Base-by-base conservation (phyloP, 768 basidiomycete genomes). In the Mycena rosella region DNA sequence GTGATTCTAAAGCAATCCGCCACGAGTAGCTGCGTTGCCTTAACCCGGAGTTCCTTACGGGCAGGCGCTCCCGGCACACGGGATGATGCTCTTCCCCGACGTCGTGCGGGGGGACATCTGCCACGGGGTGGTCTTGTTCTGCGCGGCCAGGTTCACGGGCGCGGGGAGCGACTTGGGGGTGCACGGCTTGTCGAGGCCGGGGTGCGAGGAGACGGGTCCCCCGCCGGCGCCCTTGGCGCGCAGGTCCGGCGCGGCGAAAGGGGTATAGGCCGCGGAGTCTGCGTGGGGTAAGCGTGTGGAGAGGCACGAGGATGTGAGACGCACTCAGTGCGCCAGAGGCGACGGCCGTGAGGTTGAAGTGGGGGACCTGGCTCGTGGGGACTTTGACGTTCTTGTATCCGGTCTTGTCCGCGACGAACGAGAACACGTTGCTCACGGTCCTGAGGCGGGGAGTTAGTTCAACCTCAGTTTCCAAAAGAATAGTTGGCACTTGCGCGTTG, bases 351-450 rank as follows among this genome's bases (percentile, higher is more conserved):
- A 54, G 52, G 34, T 63, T 63, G 20, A 63, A 63, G 0, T 55
- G 44, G 18, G 62, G 62, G 18, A 55, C 45, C 17, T 55, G 20
- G 24, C 5, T 22, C 18, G 53, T 44, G 26, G 53, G 62, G 22
- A 63, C 29, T 8, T 55, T 22, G 3, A 45, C 42, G 34, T 63
- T 83, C 52, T 71, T 71, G 77, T 89, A 87, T 47, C 78, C 80
- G 1, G 85, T 85, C 10, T 74, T 66, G 52, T 83, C 67, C 7
- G 85, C 87, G 53, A 90, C 87, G 51, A 87, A 76, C 26, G 76
- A 61, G 77, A 86, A 88, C 63, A 89, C 88, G 71, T 89, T 89
- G 62, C 20, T 5, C 2, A 52, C 30, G 17, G 51, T 32, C 20
- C 51, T 52, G 13, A 15, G 2, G 22, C 10, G 8, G 15, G 5